Conservation (phyloP, 257 asterid genomes). For the Marsdenia floribunda region DNA sequence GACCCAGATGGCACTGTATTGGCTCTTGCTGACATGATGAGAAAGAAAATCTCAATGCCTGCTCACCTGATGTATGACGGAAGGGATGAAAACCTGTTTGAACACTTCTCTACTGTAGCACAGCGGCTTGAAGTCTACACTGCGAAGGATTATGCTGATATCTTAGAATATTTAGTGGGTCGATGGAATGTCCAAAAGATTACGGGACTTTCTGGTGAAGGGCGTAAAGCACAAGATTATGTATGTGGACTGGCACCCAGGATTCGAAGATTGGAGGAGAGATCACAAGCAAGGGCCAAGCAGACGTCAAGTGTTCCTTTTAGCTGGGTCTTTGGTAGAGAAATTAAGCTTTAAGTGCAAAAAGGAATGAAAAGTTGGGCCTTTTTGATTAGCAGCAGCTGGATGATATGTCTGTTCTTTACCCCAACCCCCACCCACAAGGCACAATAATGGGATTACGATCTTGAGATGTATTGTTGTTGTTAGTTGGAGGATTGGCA, state of each 20-base stretch:
- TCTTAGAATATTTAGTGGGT: conserved; percentile 53
- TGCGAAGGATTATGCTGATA: conserved; percentile 66
- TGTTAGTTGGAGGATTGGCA: conserved; percentile 1
- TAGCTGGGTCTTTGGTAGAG: conserved; percentile 60
- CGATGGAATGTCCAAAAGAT: conserved; percentile 67
- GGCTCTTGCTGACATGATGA: conserved; percentile 70
- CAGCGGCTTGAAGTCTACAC: conserved; percentile 71
- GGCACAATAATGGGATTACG: background rate
- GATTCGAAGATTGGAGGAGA: conserved; percentile 61
- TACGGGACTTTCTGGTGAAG: conserved; percentile 60
- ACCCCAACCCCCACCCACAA: background rate
- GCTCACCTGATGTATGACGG: conserved; percentile 81
- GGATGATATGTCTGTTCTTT: background rate
- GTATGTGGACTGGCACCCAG: conserved; percentile 60
- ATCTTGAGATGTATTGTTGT: background rate
- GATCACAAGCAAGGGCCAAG: conserved; percentile 53
- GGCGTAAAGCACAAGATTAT: conserved; percentile 67
- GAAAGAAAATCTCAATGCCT: conserved; percentile 71
- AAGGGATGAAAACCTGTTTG: conserved; percentile 50
- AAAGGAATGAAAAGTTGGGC: background rate
- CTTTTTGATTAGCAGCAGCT: conserved; percentile 3
- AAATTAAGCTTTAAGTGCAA: conserved; percentile 30
- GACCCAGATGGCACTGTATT: conserved; percentile 61
- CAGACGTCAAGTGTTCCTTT: conserved; percentile 39
- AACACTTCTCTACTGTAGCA: conserved; percentile 60